phyloP scores from a whole-genome alignment of 192 early-diverging fungal species.

The Entomortierella lignicola region DNA sequence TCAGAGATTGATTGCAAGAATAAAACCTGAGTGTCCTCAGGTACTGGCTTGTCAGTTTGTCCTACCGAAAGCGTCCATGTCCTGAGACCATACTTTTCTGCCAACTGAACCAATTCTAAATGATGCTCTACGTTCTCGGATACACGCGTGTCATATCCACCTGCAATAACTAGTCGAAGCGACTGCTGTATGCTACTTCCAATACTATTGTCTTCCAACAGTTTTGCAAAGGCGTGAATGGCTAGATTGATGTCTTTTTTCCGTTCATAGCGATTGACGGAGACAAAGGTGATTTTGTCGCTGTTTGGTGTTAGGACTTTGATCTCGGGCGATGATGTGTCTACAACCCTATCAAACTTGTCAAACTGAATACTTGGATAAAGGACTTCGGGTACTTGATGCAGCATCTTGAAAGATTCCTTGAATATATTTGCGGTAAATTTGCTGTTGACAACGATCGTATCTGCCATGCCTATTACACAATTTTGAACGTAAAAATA shows the following conservation, averaged over 20 bases:
- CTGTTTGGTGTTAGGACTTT: conserved; percentile 56
- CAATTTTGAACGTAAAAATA: background rate
- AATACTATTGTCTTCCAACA: conserved; percentile 51
- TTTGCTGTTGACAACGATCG: conserved; percentile 91
- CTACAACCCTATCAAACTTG: conserved; percentile 73
- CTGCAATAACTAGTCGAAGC: conserved; percentile 80
- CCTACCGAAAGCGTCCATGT: conserved; percentile 57
- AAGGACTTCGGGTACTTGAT: conserved; percentile 74
- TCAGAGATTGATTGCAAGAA: conserved; percentile 93
- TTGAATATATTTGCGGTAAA: conserved; percentile 85
- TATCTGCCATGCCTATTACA: conserved; percentile 80
- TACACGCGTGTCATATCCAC: conserved; percentile 89
- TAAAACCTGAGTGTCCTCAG: conserved; percentile 70
- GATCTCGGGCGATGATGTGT: conserved; percentile 65
- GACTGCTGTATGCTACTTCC: background rate
- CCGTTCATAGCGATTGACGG: conserved; percentile 97
- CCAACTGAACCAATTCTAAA: conserved; percentile 72
- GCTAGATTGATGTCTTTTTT: conserved; percentile 92
- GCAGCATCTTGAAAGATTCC: conserved; percentile 75
- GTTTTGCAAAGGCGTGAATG: conserved; percentile 74
- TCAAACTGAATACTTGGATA: conserved; percentile 87
- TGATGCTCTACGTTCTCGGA: conserved; percentile 90
- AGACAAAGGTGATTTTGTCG: conserved; percentile 65
- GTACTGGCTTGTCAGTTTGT: conserved; percentile 37
- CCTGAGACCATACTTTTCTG: conserved; percentile 57